Percentiles rank a stretch among this genome's conserved stretches.
These are phyloP conservation scores for Aspergillus wentii DNA, from an alignment of 495 filamentous ascomycete species.

Conservation along the genomic window DNA sequence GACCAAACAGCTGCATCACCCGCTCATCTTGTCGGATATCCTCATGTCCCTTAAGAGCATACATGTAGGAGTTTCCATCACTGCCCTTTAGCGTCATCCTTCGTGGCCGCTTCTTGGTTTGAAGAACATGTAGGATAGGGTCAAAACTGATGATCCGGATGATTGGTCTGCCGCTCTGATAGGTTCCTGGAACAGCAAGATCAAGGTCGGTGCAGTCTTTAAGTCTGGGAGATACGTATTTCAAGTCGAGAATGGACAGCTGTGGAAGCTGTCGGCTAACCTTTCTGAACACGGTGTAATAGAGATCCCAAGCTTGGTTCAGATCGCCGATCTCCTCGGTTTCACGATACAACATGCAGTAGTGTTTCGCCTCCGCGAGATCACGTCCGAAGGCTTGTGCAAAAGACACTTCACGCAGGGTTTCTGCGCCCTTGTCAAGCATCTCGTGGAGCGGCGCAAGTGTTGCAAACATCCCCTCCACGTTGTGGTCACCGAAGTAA, in stretches of 20 bases:
- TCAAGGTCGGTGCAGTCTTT: slow-evolving; percentile 78
- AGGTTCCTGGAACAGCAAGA: slow-evolving; percentile 90
- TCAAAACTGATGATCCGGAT: slow-evolving; percentile 88
- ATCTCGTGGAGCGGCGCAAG: slow-evolving; percentile 87
- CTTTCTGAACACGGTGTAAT: slow-evolving; percentile 94
- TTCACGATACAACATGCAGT: slow-evolving; percentile 84
- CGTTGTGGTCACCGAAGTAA: slow-evolving; percentile 91
- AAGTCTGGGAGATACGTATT: slow-evolving; percentile 92
- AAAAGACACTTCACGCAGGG: slow-evolving; percentile 91
- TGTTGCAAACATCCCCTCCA: slow-evolving; percentile 92
- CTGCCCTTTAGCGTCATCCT: slow-evolving; percentile 84
- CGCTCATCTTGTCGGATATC: slow-evolving; percentile 98
- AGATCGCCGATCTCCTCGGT: slow-evolving; percentile 88
- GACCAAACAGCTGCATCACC: slow-evolving; percentile 97
- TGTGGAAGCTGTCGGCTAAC: slow-evolving; percentile 92
- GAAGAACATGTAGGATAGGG: slow-evolving; percentile 82
- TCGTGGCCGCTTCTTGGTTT: slow-evolving; percentile 91
- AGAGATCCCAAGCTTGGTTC: slow-evolving; percentile 97
- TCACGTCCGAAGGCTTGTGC: slow-evolving; percentile 97
- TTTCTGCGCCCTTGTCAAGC: slow-evolving; percentile 86
- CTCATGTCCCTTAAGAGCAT: slow-evolving; percentile 92
- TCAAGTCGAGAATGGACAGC: slow-evolving; percentile 84
- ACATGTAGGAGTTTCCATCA: slow-evolving; percentile 81
- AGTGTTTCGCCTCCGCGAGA: slow-evolving; percentile 88
- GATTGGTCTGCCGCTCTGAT: slow-evolving; percentile 79